A percentile compares a stretch with the other conserved stretches of the same genome.
These are phyloP conservation scores for Paspalum vaginatum DNA, from an alignment of 176 grass and related monocot species.

Conservation along the genomic window DNA sequence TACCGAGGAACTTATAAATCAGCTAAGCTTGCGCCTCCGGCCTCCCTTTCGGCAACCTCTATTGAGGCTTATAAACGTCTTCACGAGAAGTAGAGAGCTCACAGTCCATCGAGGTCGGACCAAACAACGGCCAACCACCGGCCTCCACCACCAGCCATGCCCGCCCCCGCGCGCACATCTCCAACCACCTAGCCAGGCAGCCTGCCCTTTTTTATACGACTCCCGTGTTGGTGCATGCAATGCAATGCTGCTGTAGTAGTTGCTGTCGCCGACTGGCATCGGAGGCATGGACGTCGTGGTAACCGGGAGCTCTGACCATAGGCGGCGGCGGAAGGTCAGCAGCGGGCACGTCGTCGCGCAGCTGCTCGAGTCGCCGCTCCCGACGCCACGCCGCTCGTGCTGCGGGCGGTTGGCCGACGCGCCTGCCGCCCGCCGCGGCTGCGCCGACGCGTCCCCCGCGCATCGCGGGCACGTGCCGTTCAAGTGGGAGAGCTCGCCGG, in stretches of 20 bases:
- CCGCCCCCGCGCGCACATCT: conserved; percentile 15
- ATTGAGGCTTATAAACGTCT: conserved; percentile 58
- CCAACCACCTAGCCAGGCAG: conserved; percentile 33
- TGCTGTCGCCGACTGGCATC: not conserved
- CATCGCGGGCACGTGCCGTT: conserved; percentile 74
- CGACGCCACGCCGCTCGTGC: conserved; percentile 76
- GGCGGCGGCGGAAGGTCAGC: conserved; percentile 32
- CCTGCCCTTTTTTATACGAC: conserved; percentile 49
- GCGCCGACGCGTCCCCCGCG: conserved; percentile 40
- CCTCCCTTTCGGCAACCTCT: conserved; percentile 50
- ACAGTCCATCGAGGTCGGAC: not conserved
- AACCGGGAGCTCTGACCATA: not conserved
- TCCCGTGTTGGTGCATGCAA: conserved; percentile 9
- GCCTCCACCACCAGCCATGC: conserved; percentile 10
- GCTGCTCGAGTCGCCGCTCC: conserved; percentile 79
- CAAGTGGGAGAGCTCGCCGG: conserved; percentile 88
- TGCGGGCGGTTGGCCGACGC: conserved; percentile 31
- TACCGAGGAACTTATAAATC: not conserved
- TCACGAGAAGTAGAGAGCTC: conserved; percentile 58
- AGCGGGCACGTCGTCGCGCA: conserved; percentile 41
- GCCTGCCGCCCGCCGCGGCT: conserved; percentile 20
- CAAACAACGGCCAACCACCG: conserved; percentile 44
- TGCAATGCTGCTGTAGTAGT: not conserved
- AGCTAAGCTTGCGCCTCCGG: not conserved
- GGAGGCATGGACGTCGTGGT: not conserved